These are phyloP conservation scores for Tuber borchii DNA, from an alignment of 495 filamentous ascomycete genomes.

Conservation along the genomic window DNA sequence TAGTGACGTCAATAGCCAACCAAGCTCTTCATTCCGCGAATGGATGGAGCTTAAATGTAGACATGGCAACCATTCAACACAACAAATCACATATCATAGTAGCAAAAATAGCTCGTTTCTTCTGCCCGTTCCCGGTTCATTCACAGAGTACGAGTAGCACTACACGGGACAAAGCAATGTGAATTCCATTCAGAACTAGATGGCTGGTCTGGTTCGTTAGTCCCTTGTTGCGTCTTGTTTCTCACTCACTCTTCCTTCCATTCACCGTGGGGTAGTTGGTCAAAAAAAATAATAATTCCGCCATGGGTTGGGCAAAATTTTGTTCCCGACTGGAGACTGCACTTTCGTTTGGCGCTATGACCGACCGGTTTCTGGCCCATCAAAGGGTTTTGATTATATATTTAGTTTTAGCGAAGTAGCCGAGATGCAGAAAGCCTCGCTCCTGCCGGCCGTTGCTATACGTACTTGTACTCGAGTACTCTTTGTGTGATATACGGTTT, in stretches of 20 bases:
- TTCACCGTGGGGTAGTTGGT: not conserved
- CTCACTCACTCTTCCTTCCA: not conserved
- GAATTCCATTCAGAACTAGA: not conserved
- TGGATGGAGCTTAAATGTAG: not conserved
- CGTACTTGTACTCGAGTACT: not conserved
- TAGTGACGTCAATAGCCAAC: not conserved
- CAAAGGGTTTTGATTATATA: not conserved
- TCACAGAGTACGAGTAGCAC: not conserved
- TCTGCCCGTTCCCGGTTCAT: not conserved
- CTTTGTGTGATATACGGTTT: too few relatives aligned
- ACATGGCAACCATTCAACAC: not conserved
- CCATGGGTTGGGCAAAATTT: not conserved
- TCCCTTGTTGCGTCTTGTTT: not conserved
- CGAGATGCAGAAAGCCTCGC: not conserved
- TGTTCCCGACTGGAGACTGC: not conserved
- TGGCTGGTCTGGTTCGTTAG: not conserved
- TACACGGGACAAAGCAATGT: not conserved
- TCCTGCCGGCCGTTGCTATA: not conserved
- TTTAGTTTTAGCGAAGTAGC: not conserved
- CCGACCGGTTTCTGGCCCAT: not conserved
- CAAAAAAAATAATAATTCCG: not conserved
- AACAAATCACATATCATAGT: not conserved
- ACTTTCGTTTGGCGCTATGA: not conserved
- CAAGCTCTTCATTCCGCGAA: not conserved
- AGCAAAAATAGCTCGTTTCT: not conserved